Evolutionary conservation across 257 asterid genomes (phyloP).

Genomic region (Solanum etuberosum): DNA sequence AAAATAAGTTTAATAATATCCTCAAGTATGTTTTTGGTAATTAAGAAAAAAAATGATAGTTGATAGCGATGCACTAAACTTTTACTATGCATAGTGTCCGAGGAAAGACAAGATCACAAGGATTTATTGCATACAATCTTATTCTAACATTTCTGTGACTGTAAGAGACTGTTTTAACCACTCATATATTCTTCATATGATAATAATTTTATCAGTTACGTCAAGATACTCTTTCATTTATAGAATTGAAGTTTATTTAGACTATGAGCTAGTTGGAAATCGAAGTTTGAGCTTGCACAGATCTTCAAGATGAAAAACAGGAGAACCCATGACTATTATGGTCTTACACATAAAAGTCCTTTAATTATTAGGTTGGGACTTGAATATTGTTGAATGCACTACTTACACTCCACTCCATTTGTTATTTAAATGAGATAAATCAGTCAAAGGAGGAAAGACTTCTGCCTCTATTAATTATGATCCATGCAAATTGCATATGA

Average conservation of each 20-base stretch:
- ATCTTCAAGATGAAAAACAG: not conserved
- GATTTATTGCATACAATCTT: not conserved
- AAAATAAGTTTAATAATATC: no score
- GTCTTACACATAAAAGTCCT: not conserved
- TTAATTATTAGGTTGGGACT: not conserved
- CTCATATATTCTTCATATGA: not conserved
- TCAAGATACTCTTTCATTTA: not conserved
- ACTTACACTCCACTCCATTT: not conserved
- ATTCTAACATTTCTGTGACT: no score
- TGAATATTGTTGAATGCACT: not conserved
- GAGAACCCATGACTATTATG: not conserved
- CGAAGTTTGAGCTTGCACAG: not conserved
- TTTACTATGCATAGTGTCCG: not conserved
- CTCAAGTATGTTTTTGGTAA: not conserved
- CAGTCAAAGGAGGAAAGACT: not conserved
- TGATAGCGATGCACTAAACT: no score
- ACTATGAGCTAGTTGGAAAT: not conserved
- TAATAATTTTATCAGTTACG: not conserved
- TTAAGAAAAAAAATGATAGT: no score
- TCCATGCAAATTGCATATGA: not conserved
- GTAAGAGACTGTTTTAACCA: not conserved
- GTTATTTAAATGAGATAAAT: not conserved
- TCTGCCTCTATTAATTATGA: not conserved
- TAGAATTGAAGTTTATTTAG: not conserved
- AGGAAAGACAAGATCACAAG: not conserved